phyloP scores from a whole-genome alignment of 306 rosid genomes.

The Dryas octopetala region DNA sequence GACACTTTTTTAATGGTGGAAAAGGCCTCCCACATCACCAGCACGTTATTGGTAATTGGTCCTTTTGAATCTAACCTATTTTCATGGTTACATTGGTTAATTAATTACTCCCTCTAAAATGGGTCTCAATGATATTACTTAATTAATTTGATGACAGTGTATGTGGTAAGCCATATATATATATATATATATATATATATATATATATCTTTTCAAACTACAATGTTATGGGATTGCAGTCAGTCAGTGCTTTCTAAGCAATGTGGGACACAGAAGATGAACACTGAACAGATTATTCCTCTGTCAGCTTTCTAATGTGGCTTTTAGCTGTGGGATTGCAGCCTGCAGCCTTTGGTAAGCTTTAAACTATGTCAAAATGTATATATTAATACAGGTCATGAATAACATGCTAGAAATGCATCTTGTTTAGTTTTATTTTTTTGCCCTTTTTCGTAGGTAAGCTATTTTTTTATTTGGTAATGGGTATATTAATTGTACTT shows the following conservation, averaged over 20 bases:
- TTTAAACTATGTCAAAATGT: too few relatives aligned
- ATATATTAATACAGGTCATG: neutral
- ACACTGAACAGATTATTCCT: constrained; percentile 11
- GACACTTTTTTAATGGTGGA: neutral
- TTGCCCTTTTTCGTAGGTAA: neutral
- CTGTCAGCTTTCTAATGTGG: constrained; percentile 13
- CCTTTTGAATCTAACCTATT: neutral
- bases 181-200: too few relatives aligned
- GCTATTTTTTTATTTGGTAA: too few relatives aligned
- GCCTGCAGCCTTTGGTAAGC: neutral
- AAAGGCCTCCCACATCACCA: neutral
- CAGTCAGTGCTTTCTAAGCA: neutral
- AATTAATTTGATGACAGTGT: neutral
- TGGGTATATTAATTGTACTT: too few relatives aligned
- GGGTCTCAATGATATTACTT: neutral
- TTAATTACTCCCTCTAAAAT: neutral
- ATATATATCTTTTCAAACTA: neutral
- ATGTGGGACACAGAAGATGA: constrained; percentile 4
- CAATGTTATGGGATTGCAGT: constrained; percentile 13
- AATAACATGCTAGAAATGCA: neutral
- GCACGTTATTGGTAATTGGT: neutral
- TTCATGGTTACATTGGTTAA: neutral
- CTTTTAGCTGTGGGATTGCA: constrained; percentile 27
- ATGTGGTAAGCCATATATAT: too few relatives aligned
- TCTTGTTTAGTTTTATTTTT: neutral